Evolutionary conservation across 805 yeast genomes (phyloP), one percentile per base, ranked within the genome.

Genomic region (Monosporozyma servazzii): DNA sequence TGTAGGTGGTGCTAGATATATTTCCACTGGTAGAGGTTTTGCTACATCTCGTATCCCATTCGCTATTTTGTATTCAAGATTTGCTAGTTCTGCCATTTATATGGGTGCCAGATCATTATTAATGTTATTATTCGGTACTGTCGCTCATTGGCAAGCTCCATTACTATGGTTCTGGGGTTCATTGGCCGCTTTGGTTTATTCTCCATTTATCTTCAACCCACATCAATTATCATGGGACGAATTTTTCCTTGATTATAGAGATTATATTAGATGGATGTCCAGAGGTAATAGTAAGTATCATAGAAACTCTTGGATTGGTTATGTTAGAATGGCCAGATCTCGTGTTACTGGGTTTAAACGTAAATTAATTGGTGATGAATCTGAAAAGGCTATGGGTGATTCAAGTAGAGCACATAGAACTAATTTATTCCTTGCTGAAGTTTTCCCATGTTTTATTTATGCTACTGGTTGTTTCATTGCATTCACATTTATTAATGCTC

Each of bases 111-210:
- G 90, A 75, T 79, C 81, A 49, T 73, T 84, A 79, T 66, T 86
- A 66, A 80, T 85, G 76, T 75, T 85, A 56, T 68, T 84, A 54
- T 84, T 84, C 55, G 88, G 86, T 63, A 78, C 89, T 17, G 80
- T 81, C 59, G 77, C 89, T 29, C 82, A 81, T 63, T 86, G 98
- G 98, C 95, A 88, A 71, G 85, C 96, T 21, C 87, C 97, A 44
- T 76, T 93, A 61, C 71, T 91, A 56, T 93, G 97, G 96, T 93
- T 93, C 81, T 93, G 98, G 97, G 84, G 95, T 53, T 85, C 96
- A 17, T 75, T 89, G 60, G 76, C 89, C 46, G 87, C 98, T 3
- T 77, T 93, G 72, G 78, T 88, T 72, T 80, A 88, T 60, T 84
- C 98, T 47, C 99, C 99, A 63, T 89, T 91, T 70, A 66, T 93